These are phyloP conservation scores for Saposhnikovia divaricata DNA, from an alignment of 129 eudicot genomes.

Conservation along the genomic window DNA sequence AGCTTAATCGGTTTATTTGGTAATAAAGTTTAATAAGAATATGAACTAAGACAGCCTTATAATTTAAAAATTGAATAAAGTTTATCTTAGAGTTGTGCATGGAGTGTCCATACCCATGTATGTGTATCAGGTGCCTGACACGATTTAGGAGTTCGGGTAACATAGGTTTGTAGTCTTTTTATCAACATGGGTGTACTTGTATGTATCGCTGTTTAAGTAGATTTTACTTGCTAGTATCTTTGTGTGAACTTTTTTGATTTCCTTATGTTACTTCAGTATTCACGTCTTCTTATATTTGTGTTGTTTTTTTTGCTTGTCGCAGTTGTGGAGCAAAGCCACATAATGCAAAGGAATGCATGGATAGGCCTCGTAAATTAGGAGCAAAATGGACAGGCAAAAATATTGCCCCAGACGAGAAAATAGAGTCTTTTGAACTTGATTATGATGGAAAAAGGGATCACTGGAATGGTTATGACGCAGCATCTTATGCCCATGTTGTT, in stretches of 20 bases:
- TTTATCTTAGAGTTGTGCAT: no score
- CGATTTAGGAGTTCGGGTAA: no score
- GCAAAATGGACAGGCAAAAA: constrained; percentile 61
- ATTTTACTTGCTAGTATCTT: no score
- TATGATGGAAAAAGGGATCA: constrained; percentile 84
- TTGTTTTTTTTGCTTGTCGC: constrained; percentile 16
- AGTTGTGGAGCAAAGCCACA: constrained; percentile 86
- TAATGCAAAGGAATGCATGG: constrained; percentile 58
- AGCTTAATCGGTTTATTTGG: no score
- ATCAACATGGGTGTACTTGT: no score
- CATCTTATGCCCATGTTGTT: constrained; percentile 63
- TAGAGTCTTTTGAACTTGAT: constrained; percentile 76
- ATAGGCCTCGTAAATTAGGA: constrained; percentile 65
- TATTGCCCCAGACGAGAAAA: constrained; percentile 82
- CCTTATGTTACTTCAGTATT: neutral
- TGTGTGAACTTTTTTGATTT: no score
- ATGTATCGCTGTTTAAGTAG: neutral
- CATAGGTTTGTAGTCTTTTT: no score
- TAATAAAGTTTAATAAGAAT: no score
- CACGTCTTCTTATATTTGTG: neutral
- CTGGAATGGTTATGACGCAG: constrained; percentile 89
- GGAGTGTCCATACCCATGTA: no score
- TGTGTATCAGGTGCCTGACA: neutral
- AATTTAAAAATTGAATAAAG: no score
- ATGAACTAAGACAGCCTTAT: no score